Evolutionary conservation across 441 rosid genomes (phyloP).

Genomic region (Euphorbia corollata): DNA sequence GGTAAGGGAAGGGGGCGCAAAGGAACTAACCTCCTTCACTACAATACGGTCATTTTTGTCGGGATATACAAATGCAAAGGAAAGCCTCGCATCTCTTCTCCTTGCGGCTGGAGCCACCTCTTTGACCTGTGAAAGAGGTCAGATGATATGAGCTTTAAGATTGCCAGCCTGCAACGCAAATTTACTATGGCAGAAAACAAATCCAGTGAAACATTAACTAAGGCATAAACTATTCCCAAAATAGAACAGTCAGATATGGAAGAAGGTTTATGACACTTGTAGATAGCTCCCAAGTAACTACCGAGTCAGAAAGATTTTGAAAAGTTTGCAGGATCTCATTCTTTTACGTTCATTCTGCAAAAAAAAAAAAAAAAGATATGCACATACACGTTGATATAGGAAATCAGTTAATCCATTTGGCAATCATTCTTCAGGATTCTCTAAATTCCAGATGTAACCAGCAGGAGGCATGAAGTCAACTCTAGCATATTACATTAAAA

Average conservation of each 20-base stretch:
- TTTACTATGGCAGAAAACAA: not conserved
- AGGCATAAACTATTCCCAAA: not conserved
- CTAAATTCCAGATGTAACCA: not conserved
- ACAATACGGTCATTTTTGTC: constrained; percentile 70
- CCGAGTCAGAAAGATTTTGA: not conserved
- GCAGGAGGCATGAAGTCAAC: not conserved
- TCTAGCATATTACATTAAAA: not conserved
- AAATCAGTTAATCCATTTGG: too few relatives aligned
- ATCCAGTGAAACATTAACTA: not conserved
- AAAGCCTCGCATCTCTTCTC: constrained; percentile 76
- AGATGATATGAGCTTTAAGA: constrained; percentile 5
- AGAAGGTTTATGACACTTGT: not conserved
- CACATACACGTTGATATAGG: too few relatives aligned
- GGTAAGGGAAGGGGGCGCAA: not conserved
- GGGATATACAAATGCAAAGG: constrained; percentile 93
- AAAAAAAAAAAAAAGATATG: too few relatives aligned
- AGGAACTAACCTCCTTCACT: constrained; percentile 53
- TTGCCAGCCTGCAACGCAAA: not conserved
- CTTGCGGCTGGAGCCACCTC: constrained; percentile 90
- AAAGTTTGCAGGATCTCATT: not conserved
- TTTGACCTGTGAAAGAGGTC: constrained; percentile 50
- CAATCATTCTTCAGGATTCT: too few relatives aligned
- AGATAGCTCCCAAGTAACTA: not conserved
- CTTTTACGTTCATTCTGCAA: not conserved
- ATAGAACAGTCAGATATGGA: not conserved